These are phyloP conservation scores for Nakaseomyces uthaithaninus DNA, from an alignment of 1,139 yeast species.

Conservation along the genomic window DNA sequence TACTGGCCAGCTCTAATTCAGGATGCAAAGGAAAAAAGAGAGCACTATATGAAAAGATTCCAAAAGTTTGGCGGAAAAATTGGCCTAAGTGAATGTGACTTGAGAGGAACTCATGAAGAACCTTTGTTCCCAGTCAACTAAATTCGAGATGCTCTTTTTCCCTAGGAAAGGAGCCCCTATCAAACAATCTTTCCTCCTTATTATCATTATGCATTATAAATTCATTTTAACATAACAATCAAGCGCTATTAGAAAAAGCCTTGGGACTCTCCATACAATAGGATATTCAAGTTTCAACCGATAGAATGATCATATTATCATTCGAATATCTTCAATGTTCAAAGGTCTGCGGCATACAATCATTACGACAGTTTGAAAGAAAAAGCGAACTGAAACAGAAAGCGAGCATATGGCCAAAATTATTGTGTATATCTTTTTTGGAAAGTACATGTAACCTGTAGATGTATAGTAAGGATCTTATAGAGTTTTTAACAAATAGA, in stretches of 20 bases:
- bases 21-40: slow-evolving; percentile 49
- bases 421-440: too few species aligned
- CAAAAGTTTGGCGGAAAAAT: slow-evolving; percentile 56
- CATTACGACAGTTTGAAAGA: too few species aligned
- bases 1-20: slow-evolving; percentile 72
- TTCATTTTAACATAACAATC: slow-evolving; percentile 1
- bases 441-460: neutral
- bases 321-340: too few species aligned
- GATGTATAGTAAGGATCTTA: neutral
- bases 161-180: too few species aligned
- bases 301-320: too few species aligned
- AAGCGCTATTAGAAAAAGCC: neutral
- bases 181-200: too few species aligned
- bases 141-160: neutral
- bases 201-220: slow-evolving; percentile 2
- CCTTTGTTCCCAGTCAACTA: slow-evolving; percentile 35
- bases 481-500: too few species aligned
- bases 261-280: neutral
- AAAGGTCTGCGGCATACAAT: too few species aligned
- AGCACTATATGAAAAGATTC: slow-evolving; percentile 53
- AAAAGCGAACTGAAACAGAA: too few species aligned
- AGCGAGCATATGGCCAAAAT: too few species aligned
- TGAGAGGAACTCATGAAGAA: slow-evolving; percentile 51
- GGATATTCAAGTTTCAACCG: neutral
- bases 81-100: slow-evolving; percentile 77